A percentile compares a stretch with the other conserved stretches of the same genome.
These are phyloP conservation scores for Penicillium lividum DNA, from an alignment of 495 filamentous ascomycete genomes.

Conservation along the genomic window DNA sequence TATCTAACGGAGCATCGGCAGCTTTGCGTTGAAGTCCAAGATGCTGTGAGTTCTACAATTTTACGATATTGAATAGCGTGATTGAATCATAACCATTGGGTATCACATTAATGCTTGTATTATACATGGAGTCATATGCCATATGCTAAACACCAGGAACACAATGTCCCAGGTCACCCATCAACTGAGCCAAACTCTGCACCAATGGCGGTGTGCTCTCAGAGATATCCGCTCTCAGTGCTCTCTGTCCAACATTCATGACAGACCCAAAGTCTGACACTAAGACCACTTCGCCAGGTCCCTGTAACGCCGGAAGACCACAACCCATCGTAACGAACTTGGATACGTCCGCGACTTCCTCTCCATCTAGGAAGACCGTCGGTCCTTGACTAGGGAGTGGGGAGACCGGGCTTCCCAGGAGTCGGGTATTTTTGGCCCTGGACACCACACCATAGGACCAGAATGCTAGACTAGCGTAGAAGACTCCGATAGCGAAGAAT, in stretches of 20 bases:
- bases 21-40: too few species aligned
- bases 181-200: slow-evolving; percentile 57
- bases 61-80: too few species aligned
- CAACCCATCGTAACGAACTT: slow-evolving; percentile 49
- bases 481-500: slow-evolving; percentile 60
- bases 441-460: slow-evolving; percentile 60
- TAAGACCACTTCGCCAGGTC: slow-evolving; percentile 23
- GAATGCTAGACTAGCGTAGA: slow-evolving; percentile 59
- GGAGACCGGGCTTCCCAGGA: slow-evolving; percentile 17
- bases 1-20: too few species aligned
- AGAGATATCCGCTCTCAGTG: slow-evolving; percentile 27
- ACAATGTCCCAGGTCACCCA: slow-evolving; percentile 51
- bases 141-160: background rate
- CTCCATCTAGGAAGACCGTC: slow-evolving; percentile 50
- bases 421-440: slow-evolving; percentile 29
- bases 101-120: background rate
- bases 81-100: background rate
- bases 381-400: slow-evolving; percentile 15
- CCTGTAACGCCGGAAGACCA: slow-evolving; percentile 45
- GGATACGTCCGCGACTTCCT: slow-evolving; percentile 42
- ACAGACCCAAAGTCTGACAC: slow-evolving; percentile 25
- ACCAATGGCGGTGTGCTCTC: slow-evolving; percentile 44
- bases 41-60: too few species aligned
- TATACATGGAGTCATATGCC: background rate
- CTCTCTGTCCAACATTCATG: slow-evolving; percentile 29